Evolutionary conservation across 495 filamentous ascomycete genomes (phyloP).

Genomic region (Hypomontagnella monticulosa): DNA sequence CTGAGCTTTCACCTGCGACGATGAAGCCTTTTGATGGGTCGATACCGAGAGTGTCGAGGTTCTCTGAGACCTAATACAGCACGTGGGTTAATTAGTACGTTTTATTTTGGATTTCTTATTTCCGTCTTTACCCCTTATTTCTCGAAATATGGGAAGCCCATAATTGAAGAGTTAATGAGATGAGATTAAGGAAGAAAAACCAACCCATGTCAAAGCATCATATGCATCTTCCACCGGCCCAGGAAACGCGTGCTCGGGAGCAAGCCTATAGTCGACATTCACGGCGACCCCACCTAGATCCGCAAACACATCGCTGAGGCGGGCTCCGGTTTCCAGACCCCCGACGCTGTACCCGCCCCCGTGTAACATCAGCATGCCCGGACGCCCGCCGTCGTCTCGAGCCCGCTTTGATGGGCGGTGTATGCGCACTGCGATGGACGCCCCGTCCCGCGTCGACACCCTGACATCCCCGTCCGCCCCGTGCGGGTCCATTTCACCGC

Average conservation of each 20-base stretch:
- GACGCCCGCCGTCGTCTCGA: slow-evolving; percentile 28
- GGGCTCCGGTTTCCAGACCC: slow-evolving; percentile 42
- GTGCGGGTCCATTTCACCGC: neutral
- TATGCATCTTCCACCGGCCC: slow-evolving; percentile 55
- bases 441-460: slow-evolving; percentile 52
- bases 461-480: slow-evolving; percentile 32
- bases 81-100: neutral
- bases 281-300: slow-evolving; percentile 47
- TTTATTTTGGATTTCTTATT: neutral
- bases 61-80: neutral
- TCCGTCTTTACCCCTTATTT: neutral
- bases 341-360: slow-evolving; percentile 58
- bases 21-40: slow-evolving; percentile 56
- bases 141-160: too few relatives aligned
- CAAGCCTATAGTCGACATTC: slow-evolving; percentile 57
- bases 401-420: slow-evolving; percentile 19
- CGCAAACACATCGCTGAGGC: slow-evolving; percentile 42
- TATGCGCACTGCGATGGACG: slow-evolving; percentile 45
- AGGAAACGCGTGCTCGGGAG: slow-evolving; percentile 59
- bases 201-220: slow-evolving; percentile 60
- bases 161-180: too few relatives aligned
- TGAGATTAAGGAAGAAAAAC: neutral
- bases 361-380: slow-evolving; percentile 52
- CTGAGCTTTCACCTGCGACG: slow-evolving; percentile 59
- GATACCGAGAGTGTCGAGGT: slow-evolving; percentile 39